Conservation (phyloP, 306 rosid genomes). For the Begonia masoniana region DNA sequence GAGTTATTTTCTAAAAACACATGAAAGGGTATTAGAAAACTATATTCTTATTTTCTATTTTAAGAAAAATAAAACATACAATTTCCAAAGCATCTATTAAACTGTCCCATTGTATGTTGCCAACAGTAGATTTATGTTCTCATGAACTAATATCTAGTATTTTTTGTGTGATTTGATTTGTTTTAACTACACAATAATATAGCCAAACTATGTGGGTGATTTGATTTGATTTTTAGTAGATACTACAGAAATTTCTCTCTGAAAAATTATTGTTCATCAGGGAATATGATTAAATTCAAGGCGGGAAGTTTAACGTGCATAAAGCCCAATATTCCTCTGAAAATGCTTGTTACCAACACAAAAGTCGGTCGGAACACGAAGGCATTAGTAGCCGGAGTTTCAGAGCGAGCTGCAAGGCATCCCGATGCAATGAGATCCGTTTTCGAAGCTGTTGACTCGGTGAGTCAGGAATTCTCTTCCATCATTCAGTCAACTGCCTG, state of each 20-base stretch:
- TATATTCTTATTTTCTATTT: no score
- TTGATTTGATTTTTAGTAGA: no score
- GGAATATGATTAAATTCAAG: slow-evolving; percentile 79
- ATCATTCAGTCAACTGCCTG: slow-evolving; percentile 52
- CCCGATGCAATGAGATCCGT: slow-evolving; percentile 70
- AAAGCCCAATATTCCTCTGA: slow-evolving; percentile 45
- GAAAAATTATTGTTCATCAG: slow-evolving; percentile 32
- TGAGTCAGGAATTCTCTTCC: slow-evolving; percentile 60
- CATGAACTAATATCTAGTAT: no score
- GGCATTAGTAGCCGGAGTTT: slow-evolving; percentile 89
- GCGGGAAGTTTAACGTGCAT: slow-evolving; percentile 54
- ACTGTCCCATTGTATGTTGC: no score
- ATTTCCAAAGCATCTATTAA: no score
- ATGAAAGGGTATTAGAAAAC: no score
- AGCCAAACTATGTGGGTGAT: no score
- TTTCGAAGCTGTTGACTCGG: slow-evolving; percentile 74
- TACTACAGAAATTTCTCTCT: not conserved
- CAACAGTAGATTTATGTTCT: no score
- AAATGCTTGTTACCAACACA: slow-evolving; percentile 95
- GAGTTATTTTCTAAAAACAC: no score
- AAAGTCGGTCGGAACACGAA: slow-evolving; percentile 91
- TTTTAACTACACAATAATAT: no score
- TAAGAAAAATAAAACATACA: no score
- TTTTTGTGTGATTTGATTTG: no score
- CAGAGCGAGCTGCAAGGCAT: slow-evolving; percentile 73